Conservation (phyloP, 192 early-diverging fungal genomes). For the Lobosporangium transversale region DNA sequence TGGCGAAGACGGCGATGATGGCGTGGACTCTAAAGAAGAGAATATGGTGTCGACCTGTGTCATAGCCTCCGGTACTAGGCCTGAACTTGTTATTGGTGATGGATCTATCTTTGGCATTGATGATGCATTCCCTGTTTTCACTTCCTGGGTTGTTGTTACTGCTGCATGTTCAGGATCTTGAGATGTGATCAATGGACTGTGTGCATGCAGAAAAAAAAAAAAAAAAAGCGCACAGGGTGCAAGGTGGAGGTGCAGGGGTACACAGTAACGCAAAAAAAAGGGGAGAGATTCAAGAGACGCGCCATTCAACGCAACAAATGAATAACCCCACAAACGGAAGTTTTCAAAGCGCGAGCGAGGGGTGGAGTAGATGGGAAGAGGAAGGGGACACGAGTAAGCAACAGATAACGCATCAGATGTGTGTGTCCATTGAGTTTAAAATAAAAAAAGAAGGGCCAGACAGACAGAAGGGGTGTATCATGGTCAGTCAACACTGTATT, state of each 20-base stretch:
- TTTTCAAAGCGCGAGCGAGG: not conserved
- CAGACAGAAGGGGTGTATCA: not conserved
- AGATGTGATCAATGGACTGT: not conserved
- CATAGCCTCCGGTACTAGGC: not conserved
- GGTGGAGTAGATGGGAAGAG: not conserved
- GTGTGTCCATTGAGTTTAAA: not conserved
- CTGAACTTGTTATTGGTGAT: not conserved
- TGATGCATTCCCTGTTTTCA: not conserved
- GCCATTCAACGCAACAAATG: not conserved
- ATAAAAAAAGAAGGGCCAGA: not conserved
- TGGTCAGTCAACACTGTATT: no score
- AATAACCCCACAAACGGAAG: not conserved
- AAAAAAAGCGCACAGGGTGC: constrained; percentile 3
- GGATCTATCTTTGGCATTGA: not conserved
- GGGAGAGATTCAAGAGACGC: not conserved
- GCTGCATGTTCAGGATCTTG: constrained; percentile 2
- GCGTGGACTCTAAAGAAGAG: not conserved
- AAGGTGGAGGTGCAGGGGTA: constrained; percentile 20
- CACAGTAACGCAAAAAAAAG: not conserved
- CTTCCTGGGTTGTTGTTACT: no score
- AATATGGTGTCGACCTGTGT: not conserved
- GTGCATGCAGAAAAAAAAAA: constrained; percentile 10
- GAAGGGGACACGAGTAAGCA: not conserved
- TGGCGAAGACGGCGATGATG: not conserved
- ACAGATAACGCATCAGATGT: not conserved